These are phyloP conservation scores for Acanthamoeba royreba DNA, from an alignment of 208 protist species.

Conservation along the genomic window DNA sequence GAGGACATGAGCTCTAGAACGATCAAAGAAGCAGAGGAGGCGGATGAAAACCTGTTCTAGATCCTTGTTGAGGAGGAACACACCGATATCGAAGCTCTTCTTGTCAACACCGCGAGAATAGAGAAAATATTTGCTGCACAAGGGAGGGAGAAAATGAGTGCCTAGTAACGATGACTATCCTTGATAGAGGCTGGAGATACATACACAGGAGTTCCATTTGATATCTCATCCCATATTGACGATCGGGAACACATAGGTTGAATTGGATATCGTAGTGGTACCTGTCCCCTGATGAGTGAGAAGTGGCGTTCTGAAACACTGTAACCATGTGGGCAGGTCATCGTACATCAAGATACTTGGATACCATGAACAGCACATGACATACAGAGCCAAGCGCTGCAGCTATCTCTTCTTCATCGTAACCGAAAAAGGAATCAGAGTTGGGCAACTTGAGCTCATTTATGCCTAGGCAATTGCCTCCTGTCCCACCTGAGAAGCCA, in stretches of 20 bases:
- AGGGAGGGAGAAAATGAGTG: background rate
- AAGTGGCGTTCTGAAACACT: background rate
- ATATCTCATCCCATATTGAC: slow-evolving; percentile 42
- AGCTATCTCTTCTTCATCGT: slow-evolving; percentile 41
- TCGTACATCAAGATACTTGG: slow-evolving; percentile 49
- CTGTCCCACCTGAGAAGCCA: background rate
- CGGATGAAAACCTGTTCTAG: slow-evolving; percentile 8
- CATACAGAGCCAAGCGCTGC: slow-evolving; percentile 33
- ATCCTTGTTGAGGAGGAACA: slow-evolving; percentile 54
- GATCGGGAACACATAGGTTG: slow-evolving; percentile 38
- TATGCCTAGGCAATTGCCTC: background rate
- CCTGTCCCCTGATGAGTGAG: background rate
- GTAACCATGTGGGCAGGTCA: background rate
- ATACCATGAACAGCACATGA: background rate
- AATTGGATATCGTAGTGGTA: slow-evolving; percentile 46
- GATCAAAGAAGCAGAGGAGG: too few relatives aligned
- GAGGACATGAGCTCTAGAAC: background rate
- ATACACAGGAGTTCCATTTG: background rate
- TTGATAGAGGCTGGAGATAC: background rate
- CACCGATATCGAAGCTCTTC: slow-evolving; percentile 38
- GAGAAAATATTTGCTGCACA: background rate
- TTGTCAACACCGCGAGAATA: slow-evolving; percentile 41
- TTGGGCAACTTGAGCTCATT: background rate
- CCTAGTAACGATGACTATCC: background rate
- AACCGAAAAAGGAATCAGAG: slow-evolving; percentile 24